phyloP scores from a whole-genome alignment of 2,329 filamentous ascomycete genomes.

The Nakataea oryzae region DNA sequence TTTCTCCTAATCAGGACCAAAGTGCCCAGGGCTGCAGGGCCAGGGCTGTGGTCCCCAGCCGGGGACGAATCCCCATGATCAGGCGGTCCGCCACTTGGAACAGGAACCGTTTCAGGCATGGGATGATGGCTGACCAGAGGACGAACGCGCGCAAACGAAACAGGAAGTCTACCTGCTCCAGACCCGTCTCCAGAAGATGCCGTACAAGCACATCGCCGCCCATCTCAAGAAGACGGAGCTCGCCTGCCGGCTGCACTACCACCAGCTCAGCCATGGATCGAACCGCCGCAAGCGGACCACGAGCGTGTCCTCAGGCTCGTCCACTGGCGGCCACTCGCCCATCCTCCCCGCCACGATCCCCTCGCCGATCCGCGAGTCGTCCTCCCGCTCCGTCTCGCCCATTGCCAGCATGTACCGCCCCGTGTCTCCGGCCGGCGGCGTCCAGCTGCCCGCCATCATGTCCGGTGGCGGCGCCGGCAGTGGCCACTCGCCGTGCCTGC shows the following conservation, averaged over 20 bases:
- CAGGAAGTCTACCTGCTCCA: slow-evolving; percentile 78
- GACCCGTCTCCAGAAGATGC: slow-evolving; percentile 78
- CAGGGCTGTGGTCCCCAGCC: neutral
- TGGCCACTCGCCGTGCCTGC: slow-evolving; percentile 37
- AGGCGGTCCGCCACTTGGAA: slow-evolving; percentile 1
- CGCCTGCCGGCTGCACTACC: slow-evolving; percentile 78
- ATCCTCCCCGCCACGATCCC: slow-evolving; percentile 34
- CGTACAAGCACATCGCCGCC: slow-evolving; percentile 80
- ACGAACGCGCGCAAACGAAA: neutral
- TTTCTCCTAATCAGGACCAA: neutral
- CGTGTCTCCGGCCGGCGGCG: slow-evolving; percentile 29
- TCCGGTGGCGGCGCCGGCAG: slow-evolving; percentile 23
- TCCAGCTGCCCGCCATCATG: slow-evolving; percentile 46
- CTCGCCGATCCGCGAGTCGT: slow-evolving; percentile 39
- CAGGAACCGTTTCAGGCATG: slow-evolving; percentile 1
- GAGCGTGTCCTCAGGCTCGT: slow-evolving; percentile 59
- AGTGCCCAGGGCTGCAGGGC: neutral
- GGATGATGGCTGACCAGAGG: slow-evolving; percentile 2
- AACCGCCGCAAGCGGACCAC: slow-evolving; percentile 69
- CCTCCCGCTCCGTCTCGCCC: slow-evolving; percentile 38
- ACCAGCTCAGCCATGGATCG: slow-evolving; percentile 74
- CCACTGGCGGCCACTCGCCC: slow-evolving; percentile 39
- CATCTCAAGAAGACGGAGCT: slow-evolving; percentile 82
- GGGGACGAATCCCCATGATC: neutral
- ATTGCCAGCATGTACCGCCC: slow-evolving; percentile 33